Evolutionary conservation across 495 filamentous ascomycete species (phyloP).

Genomic region (Daldinia concentrica): DNA sequence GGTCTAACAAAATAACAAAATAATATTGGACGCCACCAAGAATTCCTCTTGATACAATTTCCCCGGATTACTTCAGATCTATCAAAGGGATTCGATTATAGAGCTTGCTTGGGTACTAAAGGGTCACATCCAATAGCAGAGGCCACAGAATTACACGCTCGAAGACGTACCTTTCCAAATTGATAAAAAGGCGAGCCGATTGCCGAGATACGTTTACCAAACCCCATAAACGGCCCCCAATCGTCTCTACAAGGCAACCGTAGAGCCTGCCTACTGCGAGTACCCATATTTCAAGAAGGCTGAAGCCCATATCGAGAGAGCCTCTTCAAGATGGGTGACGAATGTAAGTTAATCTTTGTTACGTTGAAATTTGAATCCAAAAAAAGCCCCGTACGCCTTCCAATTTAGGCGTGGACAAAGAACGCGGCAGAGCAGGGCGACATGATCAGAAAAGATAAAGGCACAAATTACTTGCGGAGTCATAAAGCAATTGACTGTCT

Average conservation of each 20-base stretch:
- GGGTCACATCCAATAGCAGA: not conserved
- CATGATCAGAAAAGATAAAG: not conserved
- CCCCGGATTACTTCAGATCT: constrained; percentile 1
- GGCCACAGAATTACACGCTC: constrained; percentile 1
- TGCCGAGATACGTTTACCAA: constrained; percentile 15
- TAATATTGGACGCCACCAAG: not conserved
- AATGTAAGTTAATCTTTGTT: constrained; percentile 37
- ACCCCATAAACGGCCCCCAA: constrained; percentile 38
- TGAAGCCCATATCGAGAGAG: constrained; percentile 9
- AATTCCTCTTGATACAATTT: not conserved
- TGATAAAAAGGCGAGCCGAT: constrained; percentile 3
- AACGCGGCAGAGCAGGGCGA: constrained; percentile 18
- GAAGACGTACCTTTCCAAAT: constrained; percentile 8
- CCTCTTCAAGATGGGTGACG: constrained; percentile 30
- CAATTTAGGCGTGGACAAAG: constrained; percentile 16
- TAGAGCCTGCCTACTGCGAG: constrained; percentile 14
- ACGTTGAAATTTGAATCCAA: not conserved
- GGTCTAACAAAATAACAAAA: not conserved
- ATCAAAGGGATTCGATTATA: not conserved
- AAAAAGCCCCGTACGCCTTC: not conserved
- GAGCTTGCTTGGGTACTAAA: not conserved
- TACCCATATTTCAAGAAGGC: constrained; percentile 25
- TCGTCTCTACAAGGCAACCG: constrained; percentile 19
- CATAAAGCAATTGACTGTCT: constrained; percentile 14
- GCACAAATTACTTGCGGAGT: not conserved